Evolutionary conservation across 1,284 basidiomycete species (phyloP).

Genomic region (Wolfiporia cocos): DNA sequence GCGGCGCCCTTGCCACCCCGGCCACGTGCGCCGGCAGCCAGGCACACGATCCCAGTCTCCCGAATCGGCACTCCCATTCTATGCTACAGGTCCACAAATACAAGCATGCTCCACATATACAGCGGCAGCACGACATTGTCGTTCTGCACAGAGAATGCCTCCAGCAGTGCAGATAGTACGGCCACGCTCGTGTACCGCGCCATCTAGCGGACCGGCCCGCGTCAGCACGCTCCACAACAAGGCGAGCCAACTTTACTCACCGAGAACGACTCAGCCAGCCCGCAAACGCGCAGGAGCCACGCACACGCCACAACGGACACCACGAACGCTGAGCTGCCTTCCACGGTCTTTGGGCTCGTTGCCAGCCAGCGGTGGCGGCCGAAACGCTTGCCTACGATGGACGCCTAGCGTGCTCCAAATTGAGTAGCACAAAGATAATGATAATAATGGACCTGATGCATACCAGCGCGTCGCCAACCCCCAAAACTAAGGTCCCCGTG

Average conservation of each 20-base stretch:
- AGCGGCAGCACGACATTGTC: constrained; percentile 90
- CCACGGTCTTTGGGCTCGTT: constrained; percentile 82
- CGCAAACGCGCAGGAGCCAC: constrained; percentile 64
- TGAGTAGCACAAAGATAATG: constrained; percentile 13
- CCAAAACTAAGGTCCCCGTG: constrained; percentile 88
- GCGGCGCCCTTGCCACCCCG: background rate
- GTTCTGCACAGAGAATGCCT: constrained; percentile 89
- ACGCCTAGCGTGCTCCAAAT: constrained; percentile 51
- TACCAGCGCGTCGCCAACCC: constrained; percentile 91
- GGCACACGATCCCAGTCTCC: too few species aligned
- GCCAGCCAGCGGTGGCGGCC: constrained; percentile 83
- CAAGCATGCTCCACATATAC: constrained; percentile 81
- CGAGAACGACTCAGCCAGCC: constrained; percentile 67
- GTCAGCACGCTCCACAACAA: background rate
- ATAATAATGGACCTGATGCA: constrained; percentile 17
- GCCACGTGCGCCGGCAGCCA: background rate
- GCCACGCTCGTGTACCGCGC: constrained; percentile 53
- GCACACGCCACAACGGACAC: constrained; percentile 67
- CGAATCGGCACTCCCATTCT: too few species aligned
- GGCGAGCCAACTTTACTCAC: constrained; percentile 31
- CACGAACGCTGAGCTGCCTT: constrained; percentile 85
- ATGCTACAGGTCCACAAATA: constrained; percentile 38
- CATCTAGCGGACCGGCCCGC: constrained; percentile 31
- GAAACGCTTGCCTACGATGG: constrained; percentile 82
- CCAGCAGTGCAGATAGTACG: constrained; percentile 63